Percentiles rank a stretch among this genome's conserved stretches.
Evolutionary conservation across 163 green algal genomes (phyloP).

Genomic region (Chlamydomonas reinhardtii): DNA sequence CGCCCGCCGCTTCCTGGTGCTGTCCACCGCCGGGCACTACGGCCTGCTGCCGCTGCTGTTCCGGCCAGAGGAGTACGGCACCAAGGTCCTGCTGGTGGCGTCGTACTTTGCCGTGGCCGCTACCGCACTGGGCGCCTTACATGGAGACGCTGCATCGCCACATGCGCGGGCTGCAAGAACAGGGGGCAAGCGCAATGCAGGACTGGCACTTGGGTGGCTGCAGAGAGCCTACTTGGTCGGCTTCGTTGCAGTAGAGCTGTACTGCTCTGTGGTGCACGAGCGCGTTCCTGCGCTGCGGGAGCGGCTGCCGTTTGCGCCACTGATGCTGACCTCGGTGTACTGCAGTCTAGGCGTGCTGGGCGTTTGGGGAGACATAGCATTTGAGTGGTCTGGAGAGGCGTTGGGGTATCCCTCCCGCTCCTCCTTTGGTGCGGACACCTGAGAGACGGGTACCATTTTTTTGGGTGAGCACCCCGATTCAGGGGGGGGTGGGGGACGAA

Average conservation of each 20-base stretch:
- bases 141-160: background rate
- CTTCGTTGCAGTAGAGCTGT: slow-evolving; percentile 81
- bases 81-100: slow-evolving; percentile 25
- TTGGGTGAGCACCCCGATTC: too few relatives aligned
- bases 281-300: slow-evolving; percentile 52
- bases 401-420: background rate
- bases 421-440: too few relatives aligned
- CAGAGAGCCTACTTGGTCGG: slow-evolving; percentile 70
- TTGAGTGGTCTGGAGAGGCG: slow-evolving; percentile 7
- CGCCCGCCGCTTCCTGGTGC: slow-evolving; percentile 71
- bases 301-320: slow-evolving; percentile 88
- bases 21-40: slow-evolving; percentile 76
- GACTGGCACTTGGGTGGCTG: background rate
- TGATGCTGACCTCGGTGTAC: slow-evolving; percentile 89
- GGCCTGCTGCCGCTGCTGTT: slow-evolving; percentile 93
- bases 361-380: slow-evolving; percentile 63
- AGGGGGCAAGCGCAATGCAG: too few relatives aligned
- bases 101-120: background rate
- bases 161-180: background rate
- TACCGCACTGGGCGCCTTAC: background rate
- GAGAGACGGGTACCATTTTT: too few relatives aligned
- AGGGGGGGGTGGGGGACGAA: too few relatives aligned
- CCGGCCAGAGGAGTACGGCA: slow-evolving; percentile 15
- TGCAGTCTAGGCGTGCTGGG: slow-evolving; percentile 71
- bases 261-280: slow-evolving; percentile 71